Conservation (phyloP, 805 yeast species). For the Kuraishia hungarica region DNA sequence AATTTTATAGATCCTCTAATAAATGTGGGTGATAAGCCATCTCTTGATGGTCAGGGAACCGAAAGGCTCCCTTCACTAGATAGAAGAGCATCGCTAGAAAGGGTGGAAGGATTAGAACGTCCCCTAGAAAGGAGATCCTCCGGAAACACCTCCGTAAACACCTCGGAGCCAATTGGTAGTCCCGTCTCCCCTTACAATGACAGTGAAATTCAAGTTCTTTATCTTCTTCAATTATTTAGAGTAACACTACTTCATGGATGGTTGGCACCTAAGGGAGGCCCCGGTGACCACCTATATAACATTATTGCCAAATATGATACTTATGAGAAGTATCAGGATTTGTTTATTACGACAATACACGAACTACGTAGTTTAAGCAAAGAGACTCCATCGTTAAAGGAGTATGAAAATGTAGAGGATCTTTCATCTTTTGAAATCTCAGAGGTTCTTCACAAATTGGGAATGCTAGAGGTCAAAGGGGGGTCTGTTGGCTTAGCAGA, state of each 20-base stretch:
- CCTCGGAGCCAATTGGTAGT: neutral
- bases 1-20: slow-evolving; percentile 36
- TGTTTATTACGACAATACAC: slow-evolving; percentile 12
- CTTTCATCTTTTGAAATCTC: neutral
- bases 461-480: too few relatives aligned
- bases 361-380: neutral
- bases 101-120: too few relatives aligned
- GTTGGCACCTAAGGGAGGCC: slow-evolving; percentile 39
- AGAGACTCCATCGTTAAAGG: neutral
- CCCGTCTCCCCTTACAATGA: neutral
- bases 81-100: too few relatives aligned
- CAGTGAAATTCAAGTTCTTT: slow-evolving; percentile 6
- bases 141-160: too few relatives aligned
- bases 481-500: too few relatives aligned
- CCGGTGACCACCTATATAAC: neutral
- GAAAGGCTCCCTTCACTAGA: too few relatives aligned
- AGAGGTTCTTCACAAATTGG: neutral
- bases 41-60: too few relatives aligned
- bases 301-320: slow-evolving; percentile 7
- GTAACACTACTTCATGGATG: slow-evolving; percentile 71
- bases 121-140: too few relatives aligned
- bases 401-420: neutral
- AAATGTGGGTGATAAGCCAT: too few relatives aligned
- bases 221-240: slow-evolving; percentile 14
- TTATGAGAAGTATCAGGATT: slow-evolving; percentile 23